Evolutionary conservation across 1,139 yeast genomes (phyloP), one percentile per base, ranked within the genome.

Genomic region (Yamadazyma trypodendri): DNA sequence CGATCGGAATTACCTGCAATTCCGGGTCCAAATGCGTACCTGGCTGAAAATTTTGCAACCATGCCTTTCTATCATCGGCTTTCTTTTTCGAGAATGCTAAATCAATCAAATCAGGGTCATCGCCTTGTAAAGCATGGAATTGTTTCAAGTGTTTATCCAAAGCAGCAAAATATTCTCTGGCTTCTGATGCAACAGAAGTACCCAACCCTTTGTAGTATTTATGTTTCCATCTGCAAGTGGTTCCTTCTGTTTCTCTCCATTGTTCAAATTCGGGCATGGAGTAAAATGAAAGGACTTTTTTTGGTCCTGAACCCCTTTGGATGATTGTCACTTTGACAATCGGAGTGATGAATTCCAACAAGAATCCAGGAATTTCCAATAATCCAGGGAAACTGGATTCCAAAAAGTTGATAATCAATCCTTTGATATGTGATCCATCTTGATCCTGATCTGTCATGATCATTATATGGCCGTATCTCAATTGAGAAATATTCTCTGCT

Each of bases 361-460:
- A 68, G 52, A 94, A 94, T 0, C 96, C 97, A 0, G 97, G 97
- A 36, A 92, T 77, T 44, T 84, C 85, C 31, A 94, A 70, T 47
- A 94, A 68, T 1, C 97, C 98, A 1, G 98, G 98, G 66, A 94
- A 94, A 32, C 96, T 85, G 4, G 94, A 78, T 60, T 92, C 97
- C 43, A 94, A 67, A 56, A 92, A 94, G 59, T 94, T 94, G 55
- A 94, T 94, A 45, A 94, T 79, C 51, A 94, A 75, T 46, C 99
- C 99, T 60, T 94, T 94, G 57, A 94, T 94, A 68, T 94, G 99
- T 15, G 96, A 86, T 42, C 99, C 99, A 74, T 94, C 99, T 54
- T 90, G 96, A 86, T 94, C 99, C 65, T 94, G 99, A 85, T 94
- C 99, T 4, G 99, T 89, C 98, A 94, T 94, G 56, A 94, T 89